Evolutionary conservation across 495 filamentous ascomycete genomes (phyloP), one percentile per base, ranked within the genome.

Genomic region (Talaromyces trachyspermus): DNA sequence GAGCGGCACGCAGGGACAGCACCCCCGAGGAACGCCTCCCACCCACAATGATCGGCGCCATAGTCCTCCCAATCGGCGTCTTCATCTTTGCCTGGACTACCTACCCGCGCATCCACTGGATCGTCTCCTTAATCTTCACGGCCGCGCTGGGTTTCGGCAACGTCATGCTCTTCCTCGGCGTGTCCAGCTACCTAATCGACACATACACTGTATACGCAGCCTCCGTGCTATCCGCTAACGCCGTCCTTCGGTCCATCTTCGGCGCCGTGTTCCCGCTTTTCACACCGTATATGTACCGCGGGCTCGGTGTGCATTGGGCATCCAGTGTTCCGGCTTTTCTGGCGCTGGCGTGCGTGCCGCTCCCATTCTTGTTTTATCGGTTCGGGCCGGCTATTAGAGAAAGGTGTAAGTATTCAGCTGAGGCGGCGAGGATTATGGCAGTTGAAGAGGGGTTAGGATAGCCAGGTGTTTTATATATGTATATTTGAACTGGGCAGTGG

Each of bases 81-180:
- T 65, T 91, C 5, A 74, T 74, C 59, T 89, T 90, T 58, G 72
- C 78, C n/a, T 88, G 84, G 85, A 89, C 86, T 0, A 81, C 78
- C 30, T 70, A 72, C 0, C 79, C 81, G 0, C 65, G 74, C 1
- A 79, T 86, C 24, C 85, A 86, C 59, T 84, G 83, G 78, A 76
- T 83, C 30, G 65, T 71, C 38, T 80, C 85, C 11, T 85, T 90
- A 90, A 88, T 56, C n/a, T n/a, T n/a, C n/a, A n/a, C n/a, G n/a
- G n/a, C n/a, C n/a, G n/a, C n/a, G n/a, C n/a, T n/a, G n/a, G 84
- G 85, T 4, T 57, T 77, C 5, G 86, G 86, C 0, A 88, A 88
- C 53, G 73, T 71, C 2, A 63, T 82, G 2, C 73, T 79, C 41
- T 90, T 88, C 59, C 85, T 89, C 53, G 86, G 88, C 54, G 73